Evolutionary conservation across 2,329 filamentous ascomycete genomes (phyloP), one percentile per base, ranked within the genome.

Genomic region (Cercospora sesami): DNA sequence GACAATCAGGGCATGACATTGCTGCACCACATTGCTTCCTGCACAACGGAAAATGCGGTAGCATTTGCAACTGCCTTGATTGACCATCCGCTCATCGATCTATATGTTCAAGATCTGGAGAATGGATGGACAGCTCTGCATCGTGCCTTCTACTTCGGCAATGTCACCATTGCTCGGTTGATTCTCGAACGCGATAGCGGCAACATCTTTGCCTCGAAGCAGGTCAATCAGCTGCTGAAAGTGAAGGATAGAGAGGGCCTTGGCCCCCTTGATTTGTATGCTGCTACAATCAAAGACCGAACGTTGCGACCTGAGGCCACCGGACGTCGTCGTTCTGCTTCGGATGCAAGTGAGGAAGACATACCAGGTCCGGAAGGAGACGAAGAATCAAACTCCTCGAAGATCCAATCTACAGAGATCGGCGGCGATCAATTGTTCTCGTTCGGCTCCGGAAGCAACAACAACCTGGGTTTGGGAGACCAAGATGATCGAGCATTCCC

Each of bases 61-160:
- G 86, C 84, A 2, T 97, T 97, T 75, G 92, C 94, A 21, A 84
- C 88, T 69, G 89, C 92, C 10, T 84, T 99, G 39, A 84, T 98
- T 58, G 89, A 93, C 23, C 90, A 96, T 75, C 92, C 93, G 1
- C 85, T 90, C 63, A 87, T 93, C 72, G 95, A 99, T 80, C 83
- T 98, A 8, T 95, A 97, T 75, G 84, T 86, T 2, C 94, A 96
- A 78, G 95, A 99, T 79, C 83, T 85, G 7, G 95, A 99, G 79
- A 98, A 91, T 79, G 94, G 94, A 55, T 99, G 95, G 95, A 99
- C 96, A 69, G 90, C 94, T 42, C 84, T 99, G 45, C 95, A 99
- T 77, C 88, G 95, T 74, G 92, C 94, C 7, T 84, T 98, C 51
- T 98, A 97, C 78, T 89, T 90, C 73, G 94, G 94, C 58, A 97